Base-by-base conservation (phyloP, 192 early-diverging fungal species). In the Chytriomyces hyalinus region DNA sequence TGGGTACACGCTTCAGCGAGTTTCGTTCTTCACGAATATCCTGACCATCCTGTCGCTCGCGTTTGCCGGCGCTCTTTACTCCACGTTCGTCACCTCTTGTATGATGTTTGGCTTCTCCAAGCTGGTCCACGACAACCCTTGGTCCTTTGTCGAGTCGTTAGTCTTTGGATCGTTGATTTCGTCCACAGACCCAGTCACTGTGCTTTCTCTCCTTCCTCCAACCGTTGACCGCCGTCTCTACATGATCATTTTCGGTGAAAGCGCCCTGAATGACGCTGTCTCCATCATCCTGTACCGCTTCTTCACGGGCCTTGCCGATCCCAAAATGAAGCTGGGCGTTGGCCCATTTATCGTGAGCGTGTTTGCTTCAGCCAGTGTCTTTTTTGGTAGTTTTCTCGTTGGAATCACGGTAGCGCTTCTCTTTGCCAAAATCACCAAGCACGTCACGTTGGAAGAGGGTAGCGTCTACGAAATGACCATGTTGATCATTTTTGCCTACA, bases 241-340 rank as follows among this genome's bases (percentile, higher is more conserved):
- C 83, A 90, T 90, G 83, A 60, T 90, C 57, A 90, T 90, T 59
- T 90, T 90, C 79, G 89, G 89, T n/a, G 89, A 90, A 80, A 83
- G 81, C 45, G 89, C 89, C 1, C 81, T 90, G 47, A 90, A 90
- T 74, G 89, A 90, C 68, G 89, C 89, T 46, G 89, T 90, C 22
- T 76, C 86, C 6, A 88, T 90, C 73, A 90, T 90, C 65, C 81
- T 90, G n/a, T 90, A 85, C 82, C 78, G 86, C 9, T 90, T 90
- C 79, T 90, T 90, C 69, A 83, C 85, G 11, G 75, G 65, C 15
- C 71, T 89, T 44, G 88, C 86, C 11, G 85, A 89, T 76, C 83
- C 83, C 0, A 73, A 84, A 17, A 84, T 82, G 83, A 73, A 80
- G 26, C 80, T 89, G 6, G 80, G 80, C 5, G 67, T 78, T 6